A percentile compares a stretch with the other conserved stretches of the same genome.
Evolutionary conservation across 345 rosid genomes (phyloP).

Genomic region (Lepidium didymum): DNA sequence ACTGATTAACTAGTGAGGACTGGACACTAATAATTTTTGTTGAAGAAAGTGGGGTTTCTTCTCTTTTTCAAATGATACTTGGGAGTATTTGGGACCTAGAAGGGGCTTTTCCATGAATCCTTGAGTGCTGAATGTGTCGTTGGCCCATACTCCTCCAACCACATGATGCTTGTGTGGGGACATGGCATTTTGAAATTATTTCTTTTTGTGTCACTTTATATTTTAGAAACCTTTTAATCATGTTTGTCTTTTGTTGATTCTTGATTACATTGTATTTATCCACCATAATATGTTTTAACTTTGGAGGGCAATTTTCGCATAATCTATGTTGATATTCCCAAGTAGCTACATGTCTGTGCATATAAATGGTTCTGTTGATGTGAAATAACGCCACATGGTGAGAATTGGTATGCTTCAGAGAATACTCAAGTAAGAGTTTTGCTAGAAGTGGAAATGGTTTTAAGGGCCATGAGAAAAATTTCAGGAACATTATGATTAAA

Average conservation of each 20-base stretch:
- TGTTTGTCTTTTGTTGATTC: background rate
- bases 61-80: background rate
- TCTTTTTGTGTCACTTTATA: background rate
- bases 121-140: conserved; percentile 14
- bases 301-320: background rate
- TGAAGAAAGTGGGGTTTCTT: background rate
- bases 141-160: conserved; percentile 6
- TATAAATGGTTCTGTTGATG: background rate
- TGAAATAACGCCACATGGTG: background rate
- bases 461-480: background rate
- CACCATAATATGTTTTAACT: background rate
- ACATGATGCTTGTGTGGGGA: conserved; percentile 7
- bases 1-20: background rate
- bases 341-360: background rate
- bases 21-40: background rate
- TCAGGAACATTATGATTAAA: background rate
- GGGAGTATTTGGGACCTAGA: conserved; percentile 19
- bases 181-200: background rate
- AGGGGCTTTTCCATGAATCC: background rate
- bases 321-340: background rate
- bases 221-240: background rate
- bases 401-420: background rate
- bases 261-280: background rate
- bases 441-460: background rate
- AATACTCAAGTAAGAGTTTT: background rate